phyloP scores from a whole-genome alignment of 1,284 basidiomycete genomes.

The Boletus sp. region DNA sequence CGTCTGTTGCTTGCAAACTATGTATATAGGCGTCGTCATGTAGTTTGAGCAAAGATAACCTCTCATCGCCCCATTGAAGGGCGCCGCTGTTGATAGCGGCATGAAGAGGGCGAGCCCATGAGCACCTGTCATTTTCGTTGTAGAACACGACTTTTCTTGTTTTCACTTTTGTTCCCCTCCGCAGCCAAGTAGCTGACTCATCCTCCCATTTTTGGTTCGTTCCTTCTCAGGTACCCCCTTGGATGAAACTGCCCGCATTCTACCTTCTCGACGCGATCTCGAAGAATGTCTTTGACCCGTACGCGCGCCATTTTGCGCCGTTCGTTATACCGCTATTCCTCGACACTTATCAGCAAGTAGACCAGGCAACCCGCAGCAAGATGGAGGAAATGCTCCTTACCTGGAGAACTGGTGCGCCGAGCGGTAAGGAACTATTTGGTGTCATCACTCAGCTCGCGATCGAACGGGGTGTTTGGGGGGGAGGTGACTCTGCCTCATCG shows the following conservation, averaged over 20 bases:
- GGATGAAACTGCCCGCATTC: conserved; percentile 91
- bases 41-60: conserved; percentile 48
- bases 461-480: conserved; percentile 77
- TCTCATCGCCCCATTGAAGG: conserved; percentile 36
- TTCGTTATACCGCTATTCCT: conserved; percentile 82
- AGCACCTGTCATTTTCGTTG: conserved; percentile 30
- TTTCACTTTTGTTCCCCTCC: conserved; percentile 33
- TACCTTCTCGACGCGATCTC: conserved; percentile 97
- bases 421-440: conserved; percentile 84
- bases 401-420: conserved; percentile 85
- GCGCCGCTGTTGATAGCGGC: conserved; percentile 40
- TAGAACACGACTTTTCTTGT: conserved; percentile 30
- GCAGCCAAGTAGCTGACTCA: conserved; percentile 62
- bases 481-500: conserved; percentile 49
- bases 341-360: conserved; percentile 83
- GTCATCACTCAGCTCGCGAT: conserved; percentile 71
- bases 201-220: conserved; percentile 43
- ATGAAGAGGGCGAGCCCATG: conserved; percentile 39
- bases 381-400: conserved; percentile 97
- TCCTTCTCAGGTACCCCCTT: conserved; percentile 76
- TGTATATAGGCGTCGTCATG: conserved; percentile 43
- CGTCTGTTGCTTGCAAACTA: conserved; percentile 36
- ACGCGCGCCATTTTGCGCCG: conserved; percentile 79
- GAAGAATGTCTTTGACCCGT: conserved; percentile 92
- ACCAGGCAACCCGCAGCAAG: conserved; percentile 82